Evolutionary conservation across 2,329 filamentous ascomycete species (phyloP).

Genomic region (Fusarium cicatricum): DNA sequence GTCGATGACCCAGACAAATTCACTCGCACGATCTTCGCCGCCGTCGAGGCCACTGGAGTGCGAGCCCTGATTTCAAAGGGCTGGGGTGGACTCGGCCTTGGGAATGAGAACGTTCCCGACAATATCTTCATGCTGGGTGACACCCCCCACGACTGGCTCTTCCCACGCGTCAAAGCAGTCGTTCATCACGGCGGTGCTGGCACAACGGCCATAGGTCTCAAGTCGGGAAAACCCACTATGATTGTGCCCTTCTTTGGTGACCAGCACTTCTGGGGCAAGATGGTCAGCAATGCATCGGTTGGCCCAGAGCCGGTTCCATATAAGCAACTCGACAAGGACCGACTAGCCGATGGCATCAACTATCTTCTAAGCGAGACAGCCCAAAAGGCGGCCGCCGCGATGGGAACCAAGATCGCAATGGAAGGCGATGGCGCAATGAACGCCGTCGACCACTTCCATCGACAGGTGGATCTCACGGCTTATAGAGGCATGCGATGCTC

Average conservation of each 20-base stretch:
- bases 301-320: slow-evolving; percentile 74
- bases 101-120: too few species aligned
- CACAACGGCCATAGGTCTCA: slow-evolving; percentile 83
- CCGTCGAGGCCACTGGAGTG: slow-evolving; percentile 68
- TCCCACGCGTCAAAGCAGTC: slow-evolving; percentile 78
- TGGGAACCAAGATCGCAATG: slow-evolving; percentile 69
- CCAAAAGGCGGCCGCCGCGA: slow-evolving; percentile 59
- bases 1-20: slow-evolving; percentile 74
- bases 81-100: too few species aligned
- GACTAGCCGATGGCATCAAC: slow-evolving; percentile 68
- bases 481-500: not conserved
- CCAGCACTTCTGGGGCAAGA: slow-evolving; percentile 82
- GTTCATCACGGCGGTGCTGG: slow-evolving; percentile 88
- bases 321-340: slow-evolving; percentile 70
- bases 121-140: too few species aligned
- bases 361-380: slow-evolving; percentile 66
- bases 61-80: slow-evolving; percentile 76
- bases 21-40: slow-evolving; percentile 76
- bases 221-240: slow-evolving; percentile 77
- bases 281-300: slow-evolving; percentile 74
- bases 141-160: too few species aligned
- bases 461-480: slow-evolving; percentile 68
- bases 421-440: slow-evolving; percentile 70
- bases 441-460: slow-evolving; percentile 74
- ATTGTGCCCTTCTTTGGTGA: slow-evolving; percentile 87